Base-by-base conservation (phyloP, 306 rosid genomes). In the Cucumis cinereus region DNA sequence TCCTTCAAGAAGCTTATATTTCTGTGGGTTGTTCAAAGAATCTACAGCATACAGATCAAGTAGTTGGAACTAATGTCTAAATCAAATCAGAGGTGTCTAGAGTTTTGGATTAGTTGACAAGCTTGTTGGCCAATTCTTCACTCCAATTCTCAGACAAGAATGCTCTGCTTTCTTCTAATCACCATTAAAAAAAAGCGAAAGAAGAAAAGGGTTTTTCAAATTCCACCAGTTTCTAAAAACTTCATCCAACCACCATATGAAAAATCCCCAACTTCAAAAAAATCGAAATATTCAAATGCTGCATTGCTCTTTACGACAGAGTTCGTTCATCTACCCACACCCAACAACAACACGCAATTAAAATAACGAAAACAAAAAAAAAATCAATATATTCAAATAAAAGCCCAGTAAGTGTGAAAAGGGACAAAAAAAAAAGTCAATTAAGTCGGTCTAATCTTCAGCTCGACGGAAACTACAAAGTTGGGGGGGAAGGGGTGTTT, bases 301-400 rank as follows among this genome's bases (percentile, higher is more conserved):
- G 49, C 91, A 81, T 88, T 68, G 93, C 81, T 84, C 84, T 88
- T 90, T 88, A 93, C 91, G 93, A 74, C 87, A 6, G 50, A 74
- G 91, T 85, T 90, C 75, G 97, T 82, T 91, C 79, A 88, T 87
- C 98, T 84, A 84, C 95, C 91, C 85, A 80, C 58, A 79, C 52
- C 83, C 74, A 75, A 81, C 70, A 43, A 80, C 62, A 60, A 56
- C 22, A 55, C 7, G 17, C 70, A 41, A 26, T 17, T 35, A 12
- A 78, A 71, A 61, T 35, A n/a, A 24, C 10, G 35, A 72, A 64
- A 58, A 4, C 36, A 30, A 2, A 30, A 19, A 6, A 24, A 8
- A 33, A 57, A 53, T 9, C 74, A n/a, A 28, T n/a, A 28, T n/a
- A 16, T 13, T 26, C n/a, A 66, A 38, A 66, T 40, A 33, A 40